Base-by-base conservation (phyloP, 768 basidiomycete species). In the Pisolithus sp. region DNA sequence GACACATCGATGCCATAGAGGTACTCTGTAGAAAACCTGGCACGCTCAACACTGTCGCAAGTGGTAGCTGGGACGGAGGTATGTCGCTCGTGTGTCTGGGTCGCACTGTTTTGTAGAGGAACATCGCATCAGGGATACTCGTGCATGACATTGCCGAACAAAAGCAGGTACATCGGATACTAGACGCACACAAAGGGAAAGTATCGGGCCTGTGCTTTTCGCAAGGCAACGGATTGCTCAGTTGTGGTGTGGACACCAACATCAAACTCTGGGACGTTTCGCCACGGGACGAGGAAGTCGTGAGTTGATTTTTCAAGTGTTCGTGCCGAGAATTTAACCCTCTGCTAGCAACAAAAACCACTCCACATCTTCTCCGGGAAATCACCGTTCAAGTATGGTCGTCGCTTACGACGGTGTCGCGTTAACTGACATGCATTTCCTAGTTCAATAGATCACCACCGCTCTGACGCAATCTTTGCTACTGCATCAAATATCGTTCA, bases 31-130 rank as follows among this genome's bases (percentile, higher is more conserved):
- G 80, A 59, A 85, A 82, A 55, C 82, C 84, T 18, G 81, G 83
- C 17, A 81, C 86, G 1, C 72, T 96, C 21, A 83, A 82, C 17
- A 76, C 83, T 24, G 77, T 97, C 18, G 94, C 90, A 0, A 95
- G 92, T 62, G 94, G 90, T 20, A 89, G 90, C 58, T 97, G 94
- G 79, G 93, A 98, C 66, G 96, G 96, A 73, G 89, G 90, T 92
- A 57, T 65, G 83, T 78, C 55, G 57, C 52, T 21, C 24, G n/a
- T 21, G 15, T 47, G 2, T 9, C 28, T 52, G 36, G 3, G 4
- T 24, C 28, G 6, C 21, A 13, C 13, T 18, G 41, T 24, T 26
- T 5, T 15, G 15, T 30, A 5, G 46, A 9, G 39, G 46, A 26
- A 57, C 38, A 7, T 4, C 13, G 9, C 24, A 44, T 17, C 52